Evolutionary conservation across 2,329 filamentous ascomycete genomes (phyloP).

Genomic region (Cytospora piceae): DNA sequence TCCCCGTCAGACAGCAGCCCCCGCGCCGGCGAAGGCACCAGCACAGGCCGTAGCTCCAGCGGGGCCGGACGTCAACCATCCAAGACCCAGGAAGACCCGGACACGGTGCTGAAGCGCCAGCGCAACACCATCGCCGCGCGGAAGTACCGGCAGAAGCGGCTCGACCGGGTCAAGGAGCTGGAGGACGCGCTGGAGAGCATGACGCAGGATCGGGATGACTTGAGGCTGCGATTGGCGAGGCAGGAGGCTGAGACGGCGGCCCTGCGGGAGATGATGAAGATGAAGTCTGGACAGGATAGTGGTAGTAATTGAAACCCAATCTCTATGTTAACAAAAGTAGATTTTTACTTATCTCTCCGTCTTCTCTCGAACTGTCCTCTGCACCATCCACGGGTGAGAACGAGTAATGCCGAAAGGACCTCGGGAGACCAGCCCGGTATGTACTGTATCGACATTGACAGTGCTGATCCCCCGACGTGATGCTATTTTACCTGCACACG

Average conservation of each 20-base stretch:
- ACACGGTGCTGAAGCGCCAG: constrained; percentile 52
- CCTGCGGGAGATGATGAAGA: constrained; percentile 49
- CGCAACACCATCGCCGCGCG: constrained; percentile 66
- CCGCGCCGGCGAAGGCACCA: neutral
- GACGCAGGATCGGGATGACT: constrained; percentile 58
- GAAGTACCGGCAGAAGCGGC: constrained; percentile 65
- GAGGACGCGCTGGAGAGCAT: constrained; percentile 57
- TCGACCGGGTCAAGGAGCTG: constrained; percentile 61
- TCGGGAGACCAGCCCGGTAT: too few relatives aligned
- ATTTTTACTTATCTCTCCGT: neutral
- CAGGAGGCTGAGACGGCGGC: constrained; percentile 63
- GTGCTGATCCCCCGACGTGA: too few relatives aligned
- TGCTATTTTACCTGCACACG: neutral
- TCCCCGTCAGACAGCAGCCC: constrained; percentile 24
- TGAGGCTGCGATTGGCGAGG: constrained; percentile 59
- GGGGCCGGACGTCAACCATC: constrained; percentile 22
- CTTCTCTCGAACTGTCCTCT: neutral
- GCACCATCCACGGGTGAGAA: too few relatives aligned
- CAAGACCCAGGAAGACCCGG: constrained; percentile 33
- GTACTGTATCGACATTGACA: too few relatives aligned
- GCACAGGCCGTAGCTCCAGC: constrained; percentile 5
- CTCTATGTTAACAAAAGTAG: neutral
- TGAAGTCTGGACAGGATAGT: constrained; percentile 24
- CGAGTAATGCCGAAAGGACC: neutral
- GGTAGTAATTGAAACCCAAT: constrained; percentile 14